A percentile compares a stretch with the other conserved stretches of the same genome.
Evolutionary conservation across 495 filamentous ascomycete species (phyloP).

Genomic region (Platismatia glauca): DNA sequence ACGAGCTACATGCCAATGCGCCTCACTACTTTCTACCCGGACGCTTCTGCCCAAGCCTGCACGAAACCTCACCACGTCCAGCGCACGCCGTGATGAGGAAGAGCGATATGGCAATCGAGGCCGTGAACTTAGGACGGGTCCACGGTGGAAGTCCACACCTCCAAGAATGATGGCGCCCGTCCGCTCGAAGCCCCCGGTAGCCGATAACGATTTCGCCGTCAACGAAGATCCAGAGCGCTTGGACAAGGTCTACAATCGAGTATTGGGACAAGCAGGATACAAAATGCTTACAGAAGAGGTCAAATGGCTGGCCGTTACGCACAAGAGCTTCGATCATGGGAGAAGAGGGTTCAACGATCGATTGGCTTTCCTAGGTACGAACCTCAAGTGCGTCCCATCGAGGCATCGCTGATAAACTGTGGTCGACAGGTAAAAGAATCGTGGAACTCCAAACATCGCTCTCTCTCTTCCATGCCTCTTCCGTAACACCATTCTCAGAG

Average conservation of each 20-base stretch:
- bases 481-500: constrained; percentile 23
- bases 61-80: constrained; percentile 11
- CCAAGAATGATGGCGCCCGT: constrained; percentile 67
- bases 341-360: constrained; percentile 89
- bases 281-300: constrained; percentile 74
- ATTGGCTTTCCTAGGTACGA: constrained; percentile 75
- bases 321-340: constrained; percentile 97
- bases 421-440: constrained; percentile 62
- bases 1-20: constrained; percentile 8
- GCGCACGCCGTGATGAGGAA: background rate
- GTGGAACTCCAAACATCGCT: constrained; percentile 69
- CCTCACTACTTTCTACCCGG: background rate
- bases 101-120: constrained; percentile 25
- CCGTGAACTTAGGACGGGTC: constrained; percentile 38
- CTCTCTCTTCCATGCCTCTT: constrained; percentile 48
- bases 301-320: constrained; percentile 95
- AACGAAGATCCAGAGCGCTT: constrained; percentile 67
- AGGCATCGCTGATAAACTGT: background rate
- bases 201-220: constrained; percentile 46
- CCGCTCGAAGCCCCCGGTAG: constrained; percentile 39
- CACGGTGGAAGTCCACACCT: constrained; percentile 79
- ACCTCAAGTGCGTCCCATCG: no score
- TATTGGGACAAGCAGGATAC: constrained; percentile 63
- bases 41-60: background rate
- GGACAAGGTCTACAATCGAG: constrained; percentile 60